Conservation (phyloP, 2,329 filamentous ascomycete genomes). For the Fusarium nygamai region DNA sequence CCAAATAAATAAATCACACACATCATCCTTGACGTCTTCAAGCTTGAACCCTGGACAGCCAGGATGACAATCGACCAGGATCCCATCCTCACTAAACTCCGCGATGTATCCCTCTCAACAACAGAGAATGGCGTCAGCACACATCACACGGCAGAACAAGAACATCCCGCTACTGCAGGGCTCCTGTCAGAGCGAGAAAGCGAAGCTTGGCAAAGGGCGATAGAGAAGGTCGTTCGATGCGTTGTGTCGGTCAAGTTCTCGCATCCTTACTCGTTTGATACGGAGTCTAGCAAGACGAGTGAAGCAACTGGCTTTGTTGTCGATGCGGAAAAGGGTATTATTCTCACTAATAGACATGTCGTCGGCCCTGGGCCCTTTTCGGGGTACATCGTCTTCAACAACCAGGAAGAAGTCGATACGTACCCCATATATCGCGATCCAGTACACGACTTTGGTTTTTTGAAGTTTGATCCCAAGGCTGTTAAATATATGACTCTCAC, state of each 20-base stretch:
- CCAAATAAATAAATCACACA: fast-evolving
- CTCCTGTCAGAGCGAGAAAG: constrained; percentile 29
- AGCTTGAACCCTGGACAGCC: not conserved
- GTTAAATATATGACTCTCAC: constrained; percentile 97
- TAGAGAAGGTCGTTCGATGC: constrained; percentile 91
- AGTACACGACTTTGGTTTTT: constrained; percentile 96
- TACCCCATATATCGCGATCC: constrained; percentile 97
- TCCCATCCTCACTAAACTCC: not conserved
- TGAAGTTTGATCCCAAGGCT: constrained; percentile 92
- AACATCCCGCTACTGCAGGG: not conserved
- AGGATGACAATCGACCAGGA: constrained; percentile 25
- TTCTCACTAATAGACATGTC: constrained; percentile 90
- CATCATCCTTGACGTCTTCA: not conserved
- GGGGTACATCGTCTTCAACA: constrained; percentile 98
- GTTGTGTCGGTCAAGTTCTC: constrained; percentile 99
- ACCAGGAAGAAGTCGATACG: constrained; percentile 96
- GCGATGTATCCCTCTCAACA: not conserved
- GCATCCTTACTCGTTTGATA: constrained; percentile 97
- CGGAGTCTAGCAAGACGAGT: constrained; percentile 90
- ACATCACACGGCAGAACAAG: not conserved
- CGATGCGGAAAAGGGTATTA: constrained; percentile 12
- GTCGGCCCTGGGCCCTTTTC: constrained; percentile 96
- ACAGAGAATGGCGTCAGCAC: not conserved
- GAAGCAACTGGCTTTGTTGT: constrained; percentile 79
- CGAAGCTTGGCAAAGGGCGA: constrained; percentile 83